Percentiles rank a stretch among this genome's conserved stretches.
Conservation (phyloP, 495 filamentous ascomycete species). For the Neurospora sp. region DNA sequence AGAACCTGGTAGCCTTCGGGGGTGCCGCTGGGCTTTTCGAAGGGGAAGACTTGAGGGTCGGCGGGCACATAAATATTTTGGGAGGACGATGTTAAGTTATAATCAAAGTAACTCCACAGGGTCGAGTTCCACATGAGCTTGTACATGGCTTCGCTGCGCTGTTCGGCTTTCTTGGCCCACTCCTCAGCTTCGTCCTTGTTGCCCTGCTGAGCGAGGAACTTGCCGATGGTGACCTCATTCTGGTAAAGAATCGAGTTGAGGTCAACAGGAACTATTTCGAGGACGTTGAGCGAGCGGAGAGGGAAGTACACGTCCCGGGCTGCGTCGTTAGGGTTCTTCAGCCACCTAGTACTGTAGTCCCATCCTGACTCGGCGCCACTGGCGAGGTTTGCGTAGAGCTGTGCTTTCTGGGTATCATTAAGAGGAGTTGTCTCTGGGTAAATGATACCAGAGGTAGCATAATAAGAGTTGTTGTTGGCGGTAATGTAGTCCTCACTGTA, state of each 20-base stretch:
- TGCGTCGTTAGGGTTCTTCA: conserved; percentile 33
- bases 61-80: conserved; percentile 31
- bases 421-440: conserved; percentile 33
- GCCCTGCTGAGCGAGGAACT: conserved; percentile 24
- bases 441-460: conserved; percentile 34
- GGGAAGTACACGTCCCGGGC: conserved; percentile 39
- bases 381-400: conserved; percentile 36
- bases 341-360: conserved; percentile 35
- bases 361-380: conserved; percentile 40
- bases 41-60: conserved; percentile 23
- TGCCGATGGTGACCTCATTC: conserved; percentile 33
- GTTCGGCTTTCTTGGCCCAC: conserved; percentile 22
- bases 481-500: conserved; percentile 38
- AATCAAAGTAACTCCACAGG: conserved; percentile 40
- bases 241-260: conserved; percentile 42
- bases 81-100: conserved; percentile 34
- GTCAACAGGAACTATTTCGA: conserved; percentile 33
- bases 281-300: conserved; percentile 36
- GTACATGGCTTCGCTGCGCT: conserved; percentile 36
- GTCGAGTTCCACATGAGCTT: conserved; percentile 39
- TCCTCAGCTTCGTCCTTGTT: conserved; percentile 21
- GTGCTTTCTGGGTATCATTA: conserved; percentile 28
- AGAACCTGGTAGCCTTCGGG: conserved; percentile 32
- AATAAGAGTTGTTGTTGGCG: conserved; percentile 38
- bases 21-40: conserved; percentile 18